Base-by-base conservation (phyloP, 495 filamentous ascomycete genomes). In the Viridothelium virens region DNA sequence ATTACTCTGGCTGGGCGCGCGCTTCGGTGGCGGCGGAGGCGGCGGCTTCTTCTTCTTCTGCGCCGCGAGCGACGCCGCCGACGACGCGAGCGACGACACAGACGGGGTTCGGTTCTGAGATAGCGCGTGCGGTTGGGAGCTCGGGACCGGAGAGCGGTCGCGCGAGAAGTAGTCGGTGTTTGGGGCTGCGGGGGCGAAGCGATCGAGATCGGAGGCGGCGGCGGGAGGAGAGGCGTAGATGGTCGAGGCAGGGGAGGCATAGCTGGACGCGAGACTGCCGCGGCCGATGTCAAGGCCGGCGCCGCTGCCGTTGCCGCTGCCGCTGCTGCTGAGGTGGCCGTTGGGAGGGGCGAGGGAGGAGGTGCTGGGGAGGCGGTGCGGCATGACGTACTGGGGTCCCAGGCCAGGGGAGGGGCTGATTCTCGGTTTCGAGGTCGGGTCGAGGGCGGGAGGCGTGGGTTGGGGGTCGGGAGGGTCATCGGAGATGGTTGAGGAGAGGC, bases 1-100 rank as follows among this genome's bases (percentile, higher is more conserved):
- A 34, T 84, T 74, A 2, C 79, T 84, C 48, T 81, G 80, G 33
- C 33, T 18, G 34, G 75, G 70, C 5, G 78, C 75, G 12, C 78
- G 81, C 72, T 88, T 88, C 1, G 84, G 83, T 1, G 89, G 89
- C 6, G 91, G 90, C 0, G 89, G 90, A 1, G 88, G 90, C 1
- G 86, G 84, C 37, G 82, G 82, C 59, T 84, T 85, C 77, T 88
- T 89, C 72, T 83, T 85, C 46, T 11, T 10, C n/a, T 53, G 11
- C 48, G 61, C 74, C 61, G 72, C 70, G 61, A 71, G 69, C 6
- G 76, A 67, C 4, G 74, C 63, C 6, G 56, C 36, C 18, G 63
- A 33, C n/a, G 68, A 39, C 3, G 64, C 46, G 47, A 36, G 61
- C 16, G 69, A 62, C 33, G 65, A 16, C 37, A 11, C 2, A 5